Evolutionary conservation across 768 basidiomycete genomes (phyloP).

Genomic region (Boletellus ananiceps): DNA sequence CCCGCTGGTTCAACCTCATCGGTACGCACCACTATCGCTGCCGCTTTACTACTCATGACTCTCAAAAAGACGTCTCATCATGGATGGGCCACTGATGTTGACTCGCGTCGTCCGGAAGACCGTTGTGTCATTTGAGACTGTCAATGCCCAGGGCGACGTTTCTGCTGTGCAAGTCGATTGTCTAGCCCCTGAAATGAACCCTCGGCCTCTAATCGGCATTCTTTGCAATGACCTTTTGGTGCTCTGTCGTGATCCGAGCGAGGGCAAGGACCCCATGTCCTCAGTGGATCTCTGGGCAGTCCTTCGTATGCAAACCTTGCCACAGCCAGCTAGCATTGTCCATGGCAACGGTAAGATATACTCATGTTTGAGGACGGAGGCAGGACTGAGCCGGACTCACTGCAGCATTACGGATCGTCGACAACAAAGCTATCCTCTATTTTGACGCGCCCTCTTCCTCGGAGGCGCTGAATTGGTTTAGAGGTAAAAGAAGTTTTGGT

Average conservation of each 20-base stretch:
- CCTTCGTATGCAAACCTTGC: conserved; percentile 88
- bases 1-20: conserved; percentile 97
- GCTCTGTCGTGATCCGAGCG: conserved; percentile 81
- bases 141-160: conserved; percentile 71
- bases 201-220: conserved; percentile 72
- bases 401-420: conserved; percentile 78
- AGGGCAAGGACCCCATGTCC: conserved; percentile 68
- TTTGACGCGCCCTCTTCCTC: conserved; percentile 82
- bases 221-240: conserved; percentile 93
- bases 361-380: not conserved
- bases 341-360: conserved; percentile 68
- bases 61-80: conserved; percentile 70
- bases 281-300: conserved; percentile 95
- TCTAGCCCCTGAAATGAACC: conserved; percentile 80
- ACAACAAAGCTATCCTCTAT: conserved; percentile 88
- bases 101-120: conserved; percentile 90
- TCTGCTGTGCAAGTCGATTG: conserved; percentile 87
- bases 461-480: conserved; percentile 85
- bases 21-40: conserved; percentile 42
- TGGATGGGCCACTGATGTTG: conserved; percentile 83
- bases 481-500: conserved; percentile 49
- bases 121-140: conserved; percentile 73
- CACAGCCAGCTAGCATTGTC: conserved; percentile 86
- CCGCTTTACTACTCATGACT: conserved; percentile 6
- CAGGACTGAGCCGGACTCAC: conserved; percentile 4